Percentiles rank a stretch among this genome's conserved stretches.
phyloP scores from a whole-genome alignment of 495 filamentous ascomycete genomes.

The Xylaria longipes region DNA sequence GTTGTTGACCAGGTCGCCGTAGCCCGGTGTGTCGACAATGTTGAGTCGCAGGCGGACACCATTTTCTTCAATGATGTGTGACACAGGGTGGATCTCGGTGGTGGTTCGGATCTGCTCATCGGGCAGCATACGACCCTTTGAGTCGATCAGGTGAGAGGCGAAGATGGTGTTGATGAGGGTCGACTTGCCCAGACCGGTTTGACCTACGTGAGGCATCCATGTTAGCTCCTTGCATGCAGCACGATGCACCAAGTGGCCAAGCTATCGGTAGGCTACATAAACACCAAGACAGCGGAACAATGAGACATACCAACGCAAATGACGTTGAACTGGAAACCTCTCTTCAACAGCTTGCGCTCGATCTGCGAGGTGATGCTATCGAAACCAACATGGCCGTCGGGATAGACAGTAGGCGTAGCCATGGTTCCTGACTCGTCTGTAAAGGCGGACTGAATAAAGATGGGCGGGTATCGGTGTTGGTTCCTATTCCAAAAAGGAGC shows the following conservation, averaged over 20 bases:
- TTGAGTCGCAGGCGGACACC: constrained; percentile 96
- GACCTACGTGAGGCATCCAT: constrained; percentile 65
- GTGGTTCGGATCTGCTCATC: constrained; percentile 93
- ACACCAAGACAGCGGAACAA: not conserved
- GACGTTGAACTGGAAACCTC: constrained; percentile 99
- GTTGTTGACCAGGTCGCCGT: constrained; percentile 99
- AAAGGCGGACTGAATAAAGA: constrained; percentile 35
- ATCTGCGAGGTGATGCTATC: constrained; percentile 99
- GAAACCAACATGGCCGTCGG: constrained; percentile 97
- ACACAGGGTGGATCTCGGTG: constrained; percentile 96
- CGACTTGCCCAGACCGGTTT: constrained; percentile 98
- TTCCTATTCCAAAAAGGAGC: constrained; percentile 55
- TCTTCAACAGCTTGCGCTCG: constrained; percentile 98
- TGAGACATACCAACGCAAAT: constrained; percentile 93
- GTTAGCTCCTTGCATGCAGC: constrained; percentile 40
- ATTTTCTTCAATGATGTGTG: constrained; percentile 99
- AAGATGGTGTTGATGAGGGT: constrained; percentile 99
- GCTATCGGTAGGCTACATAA: not conserved
- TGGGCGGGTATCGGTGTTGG: constrained; percentile 36
- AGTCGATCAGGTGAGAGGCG: constrained; percentile 98
- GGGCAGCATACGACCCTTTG: constrained; percentile 90
- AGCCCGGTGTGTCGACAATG: constrained; percentile 97
- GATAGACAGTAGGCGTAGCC: constrained; percentile 70
- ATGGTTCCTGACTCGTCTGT: constrained; percentile 42
- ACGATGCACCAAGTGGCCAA: not conserved